Base-by-base conservation (phyloP, 2,329 filamentous ascomycete species). In the Pyrenophora teres region DNA sequence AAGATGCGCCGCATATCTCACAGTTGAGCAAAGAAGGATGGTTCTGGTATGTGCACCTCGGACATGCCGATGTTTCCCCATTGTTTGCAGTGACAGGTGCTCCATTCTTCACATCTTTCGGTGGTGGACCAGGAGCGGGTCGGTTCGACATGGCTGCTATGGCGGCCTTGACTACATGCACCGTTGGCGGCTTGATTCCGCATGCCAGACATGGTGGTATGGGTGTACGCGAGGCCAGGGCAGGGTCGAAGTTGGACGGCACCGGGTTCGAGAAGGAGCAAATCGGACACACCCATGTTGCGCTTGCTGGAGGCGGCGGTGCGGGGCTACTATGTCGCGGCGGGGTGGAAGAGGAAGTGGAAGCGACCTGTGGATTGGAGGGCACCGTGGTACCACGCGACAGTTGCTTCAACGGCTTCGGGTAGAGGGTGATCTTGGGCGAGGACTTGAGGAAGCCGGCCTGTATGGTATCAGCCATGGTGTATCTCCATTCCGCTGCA, bases 361-460 rank as follows among this genome's bases (percentile, higher is more conserved):
- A 50, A 2, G 67, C 59, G 55, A 53, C 66, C 13, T 57, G 63
- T 10, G 60, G 76, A 31, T 80, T 77, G 19, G 75, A 61, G 33
- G 77, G 73, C 35, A 75, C 70, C 8, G 78, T 71, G 6, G 83
- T 78, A 6, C 60, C 63, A 58, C 86, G 73, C 12, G 85, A 82
- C 13, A 84, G 78, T 57, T 84, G 82, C 72, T 89, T 95, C 13
- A 81, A 75, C 1, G 89, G 84, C 67, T 96, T 97, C 0, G 92
- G 90, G 58, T 91, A 84, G 46, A 99, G 77, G 2, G 90, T 97
- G 59, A 99, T 85, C 76, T 99, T 99, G 6, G 94, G 80, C 1
- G 94, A 97, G 0, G 94, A 97, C 71, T 96, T 97, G 37, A 97
- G 78, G 64, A 99, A 97, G 25, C 94, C 90, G 35, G 90, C 90